Evolutionary conservation across 1,284 basidiomycete genomes (phyloP).

Genomic region (Cryptococcus hybrid): DNA sequence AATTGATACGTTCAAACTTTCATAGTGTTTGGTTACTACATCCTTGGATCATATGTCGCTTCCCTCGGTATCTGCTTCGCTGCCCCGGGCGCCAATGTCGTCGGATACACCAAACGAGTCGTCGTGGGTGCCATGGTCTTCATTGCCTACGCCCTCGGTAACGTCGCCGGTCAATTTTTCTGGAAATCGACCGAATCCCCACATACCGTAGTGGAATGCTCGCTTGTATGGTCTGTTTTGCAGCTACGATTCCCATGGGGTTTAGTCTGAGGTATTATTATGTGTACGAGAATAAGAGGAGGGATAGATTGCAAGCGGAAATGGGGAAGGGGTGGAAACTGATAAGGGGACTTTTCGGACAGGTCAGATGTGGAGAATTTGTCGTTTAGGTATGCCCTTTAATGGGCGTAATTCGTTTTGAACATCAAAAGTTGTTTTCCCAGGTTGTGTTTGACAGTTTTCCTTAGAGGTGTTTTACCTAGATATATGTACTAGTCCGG

Average conservation of each 20-base stretch:
- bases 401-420: conserved; percentile 4
- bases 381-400: conserved; percentile 30
- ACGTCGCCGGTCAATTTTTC: conserved; percentile 29
- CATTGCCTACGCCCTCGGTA: conserved; percentile 25
- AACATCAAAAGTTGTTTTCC: conserved; percentile 3
- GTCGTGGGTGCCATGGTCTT: conserved; percentile 30
- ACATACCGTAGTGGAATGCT: conserved; percentile 34
- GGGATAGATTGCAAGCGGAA: conserved; percentile 17
- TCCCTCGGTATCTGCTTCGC: conserved; percentile 30
- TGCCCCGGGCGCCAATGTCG: conserved; percentile 32
- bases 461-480: too few relatives aligned
- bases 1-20: neutral
- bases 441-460: too few relatives aligned
- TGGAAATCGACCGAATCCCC: conserved; percentile 29
- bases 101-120: conserved; percentile 35
- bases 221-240: conserved; percentile 33
- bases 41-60: conserved; percentile 34
- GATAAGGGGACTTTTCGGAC: conserved; percentile 27
- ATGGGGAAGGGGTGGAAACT: conserved; percentile 6
- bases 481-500: too few relatives aligned
- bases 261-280: conserved; percentile 24
- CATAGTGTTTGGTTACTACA: conserved; percentile 35
- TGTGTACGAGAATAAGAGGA: conserved; percentile 23
- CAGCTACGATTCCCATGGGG: conserved; percentile 16
- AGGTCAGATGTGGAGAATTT: conserved; percentile 30